Evolutionary conservation across 371 early-diverging fungal genomes (phyloP).

Genomic region (Apophysomyces trapeziformis): DNA sequence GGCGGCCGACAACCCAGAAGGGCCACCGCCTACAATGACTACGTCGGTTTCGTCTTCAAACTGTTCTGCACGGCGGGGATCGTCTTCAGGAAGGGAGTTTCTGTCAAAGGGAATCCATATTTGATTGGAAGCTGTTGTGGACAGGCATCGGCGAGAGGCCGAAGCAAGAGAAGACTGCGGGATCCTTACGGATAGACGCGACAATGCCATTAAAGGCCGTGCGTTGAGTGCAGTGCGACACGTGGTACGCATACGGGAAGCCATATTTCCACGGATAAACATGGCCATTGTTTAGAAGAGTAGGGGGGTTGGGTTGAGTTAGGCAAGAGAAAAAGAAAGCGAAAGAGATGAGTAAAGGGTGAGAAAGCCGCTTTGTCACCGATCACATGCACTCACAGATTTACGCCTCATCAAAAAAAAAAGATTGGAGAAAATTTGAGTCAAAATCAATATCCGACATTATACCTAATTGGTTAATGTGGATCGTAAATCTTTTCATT

Average conservation of each 20-base stretch:
- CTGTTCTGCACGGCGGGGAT: constrained; percentile 56
- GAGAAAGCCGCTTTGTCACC: constrained; percentile 8
- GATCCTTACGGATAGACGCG: constrained; percentile 12
- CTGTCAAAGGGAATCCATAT: constrained; percentile 48
- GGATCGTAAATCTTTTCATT: no score
- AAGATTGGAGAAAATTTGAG: no score
- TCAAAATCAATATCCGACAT: no score
- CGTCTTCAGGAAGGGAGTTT: constrained; percentile 43
- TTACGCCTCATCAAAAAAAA: background rate
- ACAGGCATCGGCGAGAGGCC: constrained; percentile 30
- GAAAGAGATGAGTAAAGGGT: background rate
- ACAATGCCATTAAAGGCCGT: constrained; percentile 27
- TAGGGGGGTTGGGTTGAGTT: constrained; percentile 15
- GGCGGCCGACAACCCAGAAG: constrained; percentile 94
- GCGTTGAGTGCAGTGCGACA: constrained; percentile 7
- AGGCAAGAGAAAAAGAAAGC: background rate
- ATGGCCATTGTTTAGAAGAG: constrained; percentile 20
- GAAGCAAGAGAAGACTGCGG: constrained; percentile 4
- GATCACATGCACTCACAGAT: background rate
- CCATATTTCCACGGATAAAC: constrained; percentile 15
- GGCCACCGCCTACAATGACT: constrained; percentile 96
- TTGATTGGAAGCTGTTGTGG: constrained; percentile 26
- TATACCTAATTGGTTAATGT: no score
- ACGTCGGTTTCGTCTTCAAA: constrained; percentile 93
- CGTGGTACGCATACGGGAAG: constrained; percentile 15